Evolutionary conservation across 768 basidiomycete genomes (phyloP).

Genomic region (Termitomyces bulborhizus): DNA sequence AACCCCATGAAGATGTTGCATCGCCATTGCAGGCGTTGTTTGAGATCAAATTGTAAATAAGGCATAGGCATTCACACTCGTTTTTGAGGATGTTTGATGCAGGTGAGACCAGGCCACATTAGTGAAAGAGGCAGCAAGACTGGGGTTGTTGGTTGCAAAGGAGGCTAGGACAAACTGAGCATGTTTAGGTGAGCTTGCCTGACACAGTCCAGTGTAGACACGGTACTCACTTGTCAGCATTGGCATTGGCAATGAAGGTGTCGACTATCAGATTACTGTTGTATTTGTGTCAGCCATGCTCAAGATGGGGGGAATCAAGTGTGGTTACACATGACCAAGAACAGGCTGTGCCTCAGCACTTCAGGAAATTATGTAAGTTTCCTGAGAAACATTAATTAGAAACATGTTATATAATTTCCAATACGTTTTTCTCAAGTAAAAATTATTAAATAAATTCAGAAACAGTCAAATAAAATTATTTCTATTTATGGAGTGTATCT

Average conservation of each 20-base stretch:
- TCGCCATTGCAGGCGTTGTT: conserved; percentile 36
- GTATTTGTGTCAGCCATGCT: conserved; percentile 8
- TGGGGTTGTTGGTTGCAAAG: conserved; percentile 69
- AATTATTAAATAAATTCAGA: too few species aligned
- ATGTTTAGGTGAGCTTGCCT: conserved; percentile 7
- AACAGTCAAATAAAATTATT: too few species aligned
- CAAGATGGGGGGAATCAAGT: neutral
- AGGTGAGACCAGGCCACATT: conserved; percentile 57
- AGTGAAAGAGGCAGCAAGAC: conserved; percentile 55
- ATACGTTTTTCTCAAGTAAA: too few species aligned
- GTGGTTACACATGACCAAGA: conserved; percentile 66
- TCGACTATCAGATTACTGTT: conserved; percentile 71
- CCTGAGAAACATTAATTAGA: too few species aligned
- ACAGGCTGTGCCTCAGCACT: conserved; percentile 41
- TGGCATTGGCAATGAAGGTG: conserved; percentile 73
- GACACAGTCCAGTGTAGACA: neutral
- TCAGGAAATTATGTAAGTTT: too few species aligned
- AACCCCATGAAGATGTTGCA: conserved; percentile 43
- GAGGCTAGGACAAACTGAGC: conserved; percentile 54
- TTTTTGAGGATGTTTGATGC: conserved; percentile 39
- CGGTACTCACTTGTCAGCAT: conserved; percentile 56
- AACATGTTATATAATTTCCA: too few species aligned
- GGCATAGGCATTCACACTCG: conserved; percentile 29
- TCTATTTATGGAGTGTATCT: too few species aligned
- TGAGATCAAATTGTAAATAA: conserved; percentile 42